A percentile compares a stretch with the other conserved stretches of the same genome.
Evolutionary conservation across 2,329 filamentous ascomycete genomes (phyloP).

Genomic region (Diaporthe helianthi): DNA sequence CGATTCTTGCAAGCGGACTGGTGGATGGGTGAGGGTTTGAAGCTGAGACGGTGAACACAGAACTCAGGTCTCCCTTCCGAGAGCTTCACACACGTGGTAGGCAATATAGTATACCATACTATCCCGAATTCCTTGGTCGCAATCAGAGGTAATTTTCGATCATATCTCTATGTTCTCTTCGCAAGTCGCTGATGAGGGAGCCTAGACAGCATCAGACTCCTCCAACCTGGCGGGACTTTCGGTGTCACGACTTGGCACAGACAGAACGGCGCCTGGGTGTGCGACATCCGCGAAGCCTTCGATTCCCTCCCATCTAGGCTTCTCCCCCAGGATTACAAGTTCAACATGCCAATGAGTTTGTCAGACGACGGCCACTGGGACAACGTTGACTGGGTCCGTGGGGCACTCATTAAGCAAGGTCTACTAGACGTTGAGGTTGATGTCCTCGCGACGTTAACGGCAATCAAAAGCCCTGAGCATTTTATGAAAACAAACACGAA

Average conservation of each 20-base stretch:
- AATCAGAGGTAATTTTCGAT: conserved; percentile 37
- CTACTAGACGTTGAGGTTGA: conserved; percentile 49
- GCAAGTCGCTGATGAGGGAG: neutral
- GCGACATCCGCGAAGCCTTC: conserved; percentile 49
- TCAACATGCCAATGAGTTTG: conserved; percentile 47
- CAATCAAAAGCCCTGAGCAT: conserved; percentile 45
- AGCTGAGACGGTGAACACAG: conserved; percentile 33
- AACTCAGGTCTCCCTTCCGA: conserved; percentile 36
- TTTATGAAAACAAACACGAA: conserved; percentile 46
- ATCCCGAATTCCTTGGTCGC: conserved; percentile 40
- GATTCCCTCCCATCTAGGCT: conserved; percentile 48
- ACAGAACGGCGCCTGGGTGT: conserved; percentile 45
- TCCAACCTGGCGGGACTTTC: conserved; percentile 49
- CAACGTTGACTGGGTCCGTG: conserved; percentile 48
- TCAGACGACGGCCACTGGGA: conserved; percentile 50
- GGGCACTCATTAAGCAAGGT: conserved; percentile 45
- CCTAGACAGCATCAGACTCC: conserved; percentile 46
- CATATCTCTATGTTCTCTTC: neutral
- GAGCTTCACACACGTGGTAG: conserved; percentile 40
- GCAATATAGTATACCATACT: conserved; percentile 41
- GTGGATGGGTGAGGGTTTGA: neutral
- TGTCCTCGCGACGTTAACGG: conserved; percentile 40
- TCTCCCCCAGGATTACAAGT: conserved; percentile 42
- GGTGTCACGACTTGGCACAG: conserved; percentile 48
- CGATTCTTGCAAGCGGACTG: neutral